Percentiles rank a stretch among this genome's conserved stretches.
Evolutionary conservation across 345 rosid genomes (phyloP).

Genomic region (Corymbia maculata): DNA sequence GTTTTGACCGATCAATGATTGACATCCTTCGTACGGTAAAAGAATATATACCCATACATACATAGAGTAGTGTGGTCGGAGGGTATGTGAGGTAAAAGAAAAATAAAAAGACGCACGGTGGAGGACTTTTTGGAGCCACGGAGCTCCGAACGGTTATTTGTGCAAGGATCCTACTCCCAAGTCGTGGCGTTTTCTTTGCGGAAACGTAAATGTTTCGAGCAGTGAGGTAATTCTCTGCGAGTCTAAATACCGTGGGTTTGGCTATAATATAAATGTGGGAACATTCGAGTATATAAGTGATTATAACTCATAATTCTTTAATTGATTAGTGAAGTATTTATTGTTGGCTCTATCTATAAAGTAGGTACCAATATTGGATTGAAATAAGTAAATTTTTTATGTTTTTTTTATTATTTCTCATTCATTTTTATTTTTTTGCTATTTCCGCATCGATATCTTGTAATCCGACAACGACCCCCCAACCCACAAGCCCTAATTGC

Average conservation of each 20-base stretch:
- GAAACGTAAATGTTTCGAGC: neutral
- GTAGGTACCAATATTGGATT: neutral
- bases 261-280: neutral
- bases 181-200: neutral
- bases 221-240: neutral
- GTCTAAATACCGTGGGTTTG: neutral
- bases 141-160: too few species aligned
- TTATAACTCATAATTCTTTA: neutral
- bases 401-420: neutral
- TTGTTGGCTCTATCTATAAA: fast-evolving
- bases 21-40: neutral
- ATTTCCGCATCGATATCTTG: neutral
- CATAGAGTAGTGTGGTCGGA: neutral
- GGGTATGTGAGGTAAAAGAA: neutral
- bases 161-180: neutral
- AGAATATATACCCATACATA: neutral
- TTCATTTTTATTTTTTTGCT: neutral
- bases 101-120: neutral
- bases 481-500: too few species aligned
- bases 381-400: too few species aligned
- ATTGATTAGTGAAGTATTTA: too few species aligned
- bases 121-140: too few species aligned
- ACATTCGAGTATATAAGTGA: neutral
- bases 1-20: neutral
- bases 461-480: too few species aligned